Percentiles rank a stretch among this genome's conserved stretches.
Conservation (phyloP, 2,329 filamentous ascomycete genomes). For the Cercospora citrullina region DNA sequence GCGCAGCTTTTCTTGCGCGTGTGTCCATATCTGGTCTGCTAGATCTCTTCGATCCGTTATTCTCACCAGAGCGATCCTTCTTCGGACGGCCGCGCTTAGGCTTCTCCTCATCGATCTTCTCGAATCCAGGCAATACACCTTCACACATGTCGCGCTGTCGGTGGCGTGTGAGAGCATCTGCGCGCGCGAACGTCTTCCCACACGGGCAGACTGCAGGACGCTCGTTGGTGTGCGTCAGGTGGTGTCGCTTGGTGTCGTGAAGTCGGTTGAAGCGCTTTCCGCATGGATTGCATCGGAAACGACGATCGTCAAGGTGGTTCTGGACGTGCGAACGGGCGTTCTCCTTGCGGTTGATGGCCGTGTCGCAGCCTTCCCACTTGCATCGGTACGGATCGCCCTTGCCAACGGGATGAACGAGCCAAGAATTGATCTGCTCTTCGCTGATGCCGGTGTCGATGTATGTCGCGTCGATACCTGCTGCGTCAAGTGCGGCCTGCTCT, state of each 20-base stretch:
- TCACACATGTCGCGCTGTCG: slow-evolving; percentile 95
- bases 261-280: slow-evolving; percentile 95
- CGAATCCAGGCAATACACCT: slow-evolving; percentile 79
- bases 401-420: slow-evolving; percentile 50
- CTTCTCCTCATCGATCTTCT: slow-evolving; percentile 58
- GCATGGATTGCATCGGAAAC: slow-evolving; percentile 91
- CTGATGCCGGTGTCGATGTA: slow-evolving; percentile 83
- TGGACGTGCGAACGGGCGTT: slow-evolving; percentile 99
- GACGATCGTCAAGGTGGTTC: slow-evolving; percentile 93
- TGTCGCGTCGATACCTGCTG: slow-evolving; percentile 52
- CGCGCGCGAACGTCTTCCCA: slow-evolving; percentile 89
- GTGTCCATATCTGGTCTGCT: slow-evolving; percentile 56
- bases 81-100: slow-evolving; percentile 66
- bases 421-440: slow-evolving; percentile 66
- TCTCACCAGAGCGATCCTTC: slow-evolving; percentile 53
- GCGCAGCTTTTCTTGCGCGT: slow-evolving; percentile 57
- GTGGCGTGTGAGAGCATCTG: slow-evolving; percentile 92
- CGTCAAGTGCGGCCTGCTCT: slow-evolving; percentile 48
- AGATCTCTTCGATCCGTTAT: slow-evolving; percentile 24
- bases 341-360: slow-evolving; percentile 93
- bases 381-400: slow-evolving; percentile 50
- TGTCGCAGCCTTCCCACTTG: slow-evolving; percentile 69
- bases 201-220: slow-evolving; percentile 95
- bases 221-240: slow-evolving; percentile 94
- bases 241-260: slow-evolving; percentile 94